Evolutionary conservation across 2,329 filamentous ascomycete species (phyloP).

Genomic region (Dactylonectria macrodidyma): DNA sequence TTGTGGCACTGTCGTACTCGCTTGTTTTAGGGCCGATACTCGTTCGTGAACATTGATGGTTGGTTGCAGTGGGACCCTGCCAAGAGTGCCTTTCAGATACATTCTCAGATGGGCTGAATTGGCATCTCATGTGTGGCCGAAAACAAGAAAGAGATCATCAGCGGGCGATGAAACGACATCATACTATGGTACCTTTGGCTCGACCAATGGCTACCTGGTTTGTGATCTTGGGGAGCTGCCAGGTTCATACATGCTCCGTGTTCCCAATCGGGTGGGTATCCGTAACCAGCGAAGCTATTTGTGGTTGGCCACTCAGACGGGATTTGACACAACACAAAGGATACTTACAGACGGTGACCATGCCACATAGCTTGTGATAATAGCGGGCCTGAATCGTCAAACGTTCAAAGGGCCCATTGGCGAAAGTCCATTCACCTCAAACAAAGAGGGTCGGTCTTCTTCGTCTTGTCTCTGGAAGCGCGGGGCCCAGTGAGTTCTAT

Average conservation of each 20-base stretch:
- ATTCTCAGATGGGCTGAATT: no score
- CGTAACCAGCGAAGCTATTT: slow-evolving; percentile 15
- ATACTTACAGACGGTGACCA: not conserved
- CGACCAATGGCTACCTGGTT: no score
- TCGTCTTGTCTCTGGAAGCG: slow-evolving; percentile 17
- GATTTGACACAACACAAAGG: slow-evolving; percentile 8
- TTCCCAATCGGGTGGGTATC: slow-evolving; percentile 11
- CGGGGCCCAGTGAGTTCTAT: slow-evolving; percentile 29
- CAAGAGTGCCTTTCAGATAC: no score
- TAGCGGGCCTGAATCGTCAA: not conserved
- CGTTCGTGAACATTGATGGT: no score
- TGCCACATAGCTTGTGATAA: slow-evolving; percentile 10
- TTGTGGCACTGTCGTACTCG: no score
- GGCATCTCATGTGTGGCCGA: no score
- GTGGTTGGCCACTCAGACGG: slow-evolving; percentile 18
- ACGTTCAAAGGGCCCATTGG: not conserved
- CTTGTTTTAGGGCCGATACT: no score
- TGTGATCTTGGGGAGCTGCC: not conserved
- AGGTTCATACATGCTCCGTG: not conserved
- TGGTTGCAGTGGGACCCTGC: no score
- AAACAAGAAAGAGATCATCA: no score
- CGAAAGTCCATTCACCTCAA: not conserved
- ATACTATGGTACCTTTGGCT: no score
- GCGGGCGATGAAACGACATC: no score
- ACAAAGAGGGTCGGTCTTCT: slow-evolving; percentile 2